Base-by-base conservation (phyloP, 2,329 filamentous ascomycete genomes). In the Fusarium anthophilum region DNA sequence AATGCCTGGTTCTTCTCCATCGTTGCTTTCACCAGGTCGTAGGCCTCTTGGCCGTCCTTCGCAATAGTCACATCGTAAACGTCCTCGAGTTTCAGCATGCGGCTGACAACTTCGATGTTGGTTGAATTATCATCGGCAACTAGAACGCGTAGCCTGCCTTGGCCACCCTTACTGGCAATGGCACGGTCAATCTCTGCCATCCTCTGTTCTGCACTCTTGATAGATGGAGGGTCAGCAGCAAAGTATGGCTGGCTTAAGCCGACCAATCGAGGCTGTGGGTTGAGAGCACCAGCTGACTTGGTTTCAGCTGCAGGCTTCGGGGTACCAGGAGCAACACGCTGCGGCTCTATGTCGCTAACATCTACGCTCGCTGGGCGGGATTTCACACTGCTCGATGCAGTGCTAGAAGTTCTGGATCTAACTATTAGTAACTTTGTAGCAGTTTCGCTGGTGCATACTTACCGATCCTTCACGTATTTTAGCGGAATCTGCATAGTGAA, bases 51-150 rank as follows among this genome's bases (percentile, higher is more conserved):
- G 1, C 93, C 93, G 77, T 94, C 92, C 79, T 94, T 94, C 59
- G 95, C 95, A 57, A 98, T 92, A 1, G 93, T 96, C 22, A 98
- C 94, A 79, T 98, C 94, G 80, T 93, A 93, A n/a, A 95, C 89
- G 39, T 93, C 91, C 79, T 95, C 93, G 0, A 95, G 87, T 81
- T 94, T 94, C 35, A 92, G 84, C 88, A 92, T 90, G 59, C 88
- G 85, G 76, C 89, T 88, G 38, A 89, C 86, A 2, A 88, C 87
- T 72, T 90, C 86, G 66, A 90, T 86, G 68, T 91, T 90, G 74
- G 87, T 88, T 35, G 84, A 85, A 79, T 88, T 89, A 79, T 89
- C 86, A 70, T 98, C 95, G 0, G 95, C 95, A 18, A 98, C 95
- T 14, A 98, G 86, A 2, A 98, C 94, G 24, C 93, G 91, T 47